Conservation (phyloP, 2,329 filamentous ascomycete genomes). For the Verticillium dahliae region DNA sequence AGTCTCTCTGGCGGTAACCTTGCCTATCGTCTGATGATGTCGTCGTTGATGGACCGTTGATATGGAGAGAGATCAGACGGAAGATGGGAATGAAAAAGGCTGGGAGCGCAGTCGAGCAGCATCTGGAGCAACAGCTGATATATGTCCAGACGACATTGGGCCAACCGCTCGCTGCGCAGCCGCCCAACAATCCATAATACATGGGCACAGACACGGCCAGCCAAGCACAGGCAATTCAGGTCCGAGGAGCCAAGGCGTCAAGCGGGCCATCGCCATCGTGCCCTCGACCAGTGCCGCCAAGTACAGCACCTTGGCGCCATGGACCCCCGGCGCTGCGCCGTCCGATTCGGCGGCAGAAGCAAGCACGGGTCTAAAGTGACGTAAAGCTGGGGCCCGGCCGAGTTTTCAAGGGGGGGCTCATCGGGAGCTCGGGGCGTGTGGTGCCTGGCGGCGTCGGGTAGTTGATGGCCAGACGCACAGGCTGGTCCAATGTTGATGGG, state of each 20-base stretch:
- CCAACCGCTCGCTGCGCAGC: not conserved
- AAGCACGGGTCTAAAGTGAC: not conserved
- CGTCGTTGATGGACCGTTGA: not conserved
- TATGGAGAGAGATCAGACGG: not conserved
- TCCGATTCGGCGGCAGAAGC: not conserved
- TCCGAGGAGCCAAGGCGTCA: not conserved
- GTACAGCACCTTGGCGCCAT: not conserved
- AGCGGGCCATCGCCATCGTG: not conserved
- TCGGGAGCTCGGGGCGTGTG: not conserved
- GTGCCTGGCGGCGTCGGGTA: not conserved
- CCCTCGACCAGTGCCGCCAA: not conserved
- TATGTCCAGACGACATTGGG: not conserved
- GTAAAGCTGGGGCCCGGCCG: not conserved
- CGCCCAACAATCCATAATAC: not conserved
- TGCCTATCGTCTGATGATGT: not conserved
- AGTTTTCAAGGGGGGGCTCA: not conserved
- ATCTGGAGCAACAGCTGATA: not conserved
- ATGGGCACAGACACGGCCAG: not conserved
- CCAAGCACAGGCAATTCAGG: not conserved
- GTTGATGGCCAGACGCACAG: not conserved
- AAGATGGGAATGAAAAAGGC: no score
- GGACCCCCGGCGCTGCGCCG: not conserved
- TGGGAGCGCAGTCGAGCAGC: not conserved
- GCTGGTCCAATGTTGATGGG: not conserved
- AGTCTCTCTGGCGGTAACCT: not conserved